Evolutionary conservation across 805 yeast species (phyloP).

Genomic region (Ogataea saltuana): DNA sequence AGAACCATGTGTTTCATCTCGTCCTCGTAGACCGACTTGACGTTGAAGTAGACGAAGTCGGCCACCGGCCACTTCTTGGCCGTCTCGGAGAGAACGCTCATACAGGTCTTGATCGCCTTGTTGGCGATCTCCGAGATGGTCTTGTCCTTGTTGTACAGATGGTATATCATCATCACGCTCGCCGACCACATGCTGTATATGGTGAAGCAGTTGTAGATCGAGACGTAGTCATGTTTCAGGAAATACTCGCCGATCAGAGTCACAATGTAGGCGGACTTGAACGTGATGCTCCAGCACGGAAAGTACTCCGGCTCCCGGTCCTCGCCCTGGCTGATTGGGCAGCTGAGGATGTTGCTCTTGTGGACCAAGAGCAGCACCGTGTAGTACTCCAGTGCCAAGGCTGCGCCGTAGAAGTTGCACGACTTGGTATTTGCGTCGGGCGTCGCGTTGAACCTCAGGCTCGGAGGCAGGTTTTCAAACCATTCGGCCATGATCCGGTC

Average conservation of each 20-base stretch:
- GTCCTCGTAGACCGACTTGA: conserved; percentile 44
- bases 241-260: conserved; percentile 61
- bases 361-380: conserved; percentile 68
- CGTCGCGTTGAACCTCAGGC: conserved; percentile 49
- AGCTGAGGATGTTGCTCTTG: conserved; percentile 59
- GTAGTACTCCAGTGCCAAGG: conserved; percentile 67
- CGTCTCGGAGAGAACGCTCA: conserved; percentile 38
- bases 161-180: conserved; percentile 69
- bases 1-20: conserved; percentile 27
- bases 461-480: conserved; percentile 64
- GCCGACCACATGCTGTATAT: conserved; percentile 62
- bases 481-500: conserved; percentile 75
- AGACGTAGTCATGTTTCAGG: conserved; percentile 55
- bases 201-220: conserved; percentile 27
- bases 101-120: conserved; percentile 24
- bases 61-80: conserved; percentile 57
- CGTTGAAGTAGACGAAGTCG: conserved; percentile 49
- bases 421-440: conserved; percentile 33
- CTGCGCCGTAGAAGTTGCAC: conserved; percentile 50
- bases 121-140: conserved; percentile 28
- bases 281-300: conserved; percentile 78
- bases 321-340: conserved; percentile 14
- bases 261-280: conserved; percentile 78
- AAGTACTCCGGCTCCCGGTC: conserved; percentile 44
- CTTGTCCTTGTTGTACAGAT: conserved; percentile 41